Evolutionary conservation across 192 early-diverging fungal species (phyloP), one percentile per base, ranked within the genome.

Genomic region (Linnemannia zychae): DNA sequence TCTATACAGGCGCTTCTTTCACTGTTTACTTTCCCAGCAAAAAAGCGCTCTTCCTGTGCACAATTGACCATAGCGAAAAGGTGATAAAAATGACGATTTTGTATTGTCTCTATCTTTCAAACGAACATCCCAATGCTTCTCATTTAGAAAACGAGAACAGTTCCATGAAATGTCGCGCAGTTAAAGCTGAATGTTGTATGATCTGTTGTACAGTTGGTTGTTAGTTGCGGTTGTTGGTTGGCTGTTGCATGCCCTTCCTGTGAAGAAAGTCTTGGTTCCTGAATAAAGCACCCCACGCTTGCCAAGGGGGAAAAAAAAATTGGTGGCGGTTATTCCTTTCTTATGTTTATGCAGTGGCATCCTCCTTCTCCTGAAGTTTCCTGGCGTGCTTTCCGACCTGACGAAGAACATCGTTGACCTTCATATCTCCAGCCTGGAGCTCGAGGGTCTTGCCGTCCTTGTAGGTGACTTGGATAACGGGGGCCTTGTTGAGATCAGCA

Each of bases 321-420:
- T 71, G 70, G 4, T 34, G 34, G 15, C 40, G 34, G 40, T 24
- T 17, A 31, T n/a, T 75, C 6, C 36, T 7, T 52, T 50, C 74
- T 68, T 76, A 79, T 57, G n/a, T 3, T 86, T 88, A 91, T 78
- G 81, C 36, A 13, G 87, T 80, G 70, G 89, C 89, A 44, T 87
- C 84, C 63, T 91, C 89, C 18, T 84, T 84, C 81, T 91, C 90
- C 72, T 91, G 88, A 73, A 91, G 71, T 48, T 90, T 90, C 79
- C 85, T 90, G 49, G 90, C 89, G 66, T 91, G 90, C 72, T 90
- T 91, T 84, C 88, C 89, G 2, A 91, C 88, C 67, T 86, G 71
- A 22, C 82, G 84, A 28, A 91, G 65, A 40, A 91, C 74, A 67
- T 80, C 71, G 70, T 88, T 81, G 65, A 91, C 86, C 60, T 90